A percentile compares a stretch with the other conserved stretches of the same genome.
These are phyloP conservation scores for Melampsora larici-populina DNA, from an alignment of 1,284 basidiomycete species.

Conservation along the genomic window DNA sequence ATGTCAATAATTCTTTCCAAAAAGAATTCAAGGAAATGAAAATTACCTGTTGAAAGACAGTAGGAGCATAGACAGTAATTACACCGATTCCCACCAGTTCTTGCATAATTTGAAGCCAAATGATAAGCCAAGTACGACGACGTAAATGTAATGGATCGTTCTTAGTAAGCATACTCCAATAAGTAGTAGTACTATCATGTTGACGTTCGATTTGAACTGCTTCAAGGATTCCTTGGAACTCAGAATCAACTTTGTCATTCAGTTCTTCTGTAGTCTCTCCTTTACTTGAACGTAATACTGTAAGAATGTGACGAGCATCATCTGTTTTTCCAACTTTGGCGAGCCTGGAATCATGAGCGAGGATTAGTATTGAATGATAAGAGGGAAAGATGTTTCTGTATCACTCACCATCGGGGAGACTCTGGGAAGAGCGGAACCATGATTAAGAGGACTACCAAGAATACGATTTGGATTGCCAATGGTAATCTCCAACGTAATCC, in stretches of 20 bases:
- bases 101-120: slow-evolving; percentile 52
- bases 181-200: slow-evolving; percentile 43
- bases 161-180: slow-evolving; percentile 48
- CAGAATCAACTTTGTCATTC: slow-evolving; percentile 44
- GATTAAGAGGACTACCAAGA: slow-evolving; percentile 46
- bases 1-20: not conserved
- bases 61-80: slow-evolving; percentile 46
- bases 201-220: slow-evolving; percentile 46
- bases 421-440: slow-evolving; percentile 48
- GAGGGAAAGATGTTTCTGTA: no score
- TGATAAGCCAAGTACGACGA: slow-evolving; percentile 45
- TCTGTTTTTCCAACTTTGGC: slow-evolving; percentile 49
- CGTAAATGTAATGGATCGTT: slow-evolving; percentile 46
- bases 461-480: slow-evolving; percentile 46
- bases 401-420: slow-evolving; percentile 48
- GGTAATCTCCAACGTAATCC: slow-evolving; percentile 43
- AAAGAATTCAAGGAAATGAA: not conserved
- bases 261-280: slow-evolving; percentile 23
- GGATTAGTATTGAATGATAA: not conserved
- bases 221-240: slow-evolving; percentile 48
- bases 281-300: slow-evolving; percentile 42
- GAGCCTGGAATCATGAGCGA: slow-evolving; percentile 21
- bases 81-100: slow-evolving; percentile 51
- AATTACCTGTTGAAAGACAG: slow-evolving; percentile 43
- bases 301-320: slow-evolving; percentile 49